Evolutionary conservation across 805 yeast species (phyloP), one percentile per base, ranked within the genome.

Genomic region (Metschnikowia santaceciliae): DNA sequence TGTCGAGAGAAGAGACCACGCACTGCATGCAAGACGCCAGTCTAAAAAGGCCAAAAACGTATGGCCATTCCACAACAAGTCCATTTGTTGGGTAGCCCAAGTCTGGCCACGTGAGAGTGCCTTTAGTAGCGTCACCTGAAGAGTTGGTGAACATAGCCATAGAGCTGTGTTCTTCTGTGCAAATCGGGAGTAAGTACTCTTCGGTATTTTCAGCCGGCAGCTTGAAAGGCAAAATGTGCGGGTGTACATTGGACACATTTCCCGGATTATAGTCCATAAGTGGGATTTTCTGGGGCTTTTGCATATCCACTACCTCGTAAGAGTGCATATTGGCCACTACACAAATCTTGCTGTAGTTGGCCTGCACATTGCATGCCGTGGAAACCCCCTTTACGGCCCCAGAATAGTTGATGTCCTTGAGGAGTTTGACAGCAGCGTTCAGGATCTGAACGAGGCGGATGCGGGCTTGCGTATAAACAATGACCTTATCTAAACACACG

Each of bases 81-180:
- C 75, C 73, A 13, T 63, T 60, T 0, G 60, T 54, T 5, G 77
- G 76, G 43, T 69, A 70, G 3, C 76, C 76, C 4, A 54, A 46
- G 14, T 60, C 66, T 0, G 63, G 50, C 75, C 77, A 72, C 8
- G 71, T 58, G 17, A 74, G 52, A 2, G 77, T 74, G 3, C 77
- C 77, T 50, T 77, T 55, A 1, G 75, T 71, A 2, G 68, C 76
- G 48, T 73, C 75, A 1, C 77, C 78, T 14, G 54, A 42, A 0
- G 68, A 57, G 49, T 72, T 66, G 23, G 71, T 64, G 50, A 74
- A 71, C 77, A 73, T 72, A 7, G 73, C 73, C 55, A 73, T 66
- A 1, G 76, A 65, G 1, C 70, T 65, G 6, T 54, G 36, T 5
- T 59, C 56, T 37, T 69, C 76, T 1, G 76, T 62, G 47, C 63